Conservation (phyloP, 2,329 filamentous ascomycete genomes). For the Diplocarpon mali region DNA sequence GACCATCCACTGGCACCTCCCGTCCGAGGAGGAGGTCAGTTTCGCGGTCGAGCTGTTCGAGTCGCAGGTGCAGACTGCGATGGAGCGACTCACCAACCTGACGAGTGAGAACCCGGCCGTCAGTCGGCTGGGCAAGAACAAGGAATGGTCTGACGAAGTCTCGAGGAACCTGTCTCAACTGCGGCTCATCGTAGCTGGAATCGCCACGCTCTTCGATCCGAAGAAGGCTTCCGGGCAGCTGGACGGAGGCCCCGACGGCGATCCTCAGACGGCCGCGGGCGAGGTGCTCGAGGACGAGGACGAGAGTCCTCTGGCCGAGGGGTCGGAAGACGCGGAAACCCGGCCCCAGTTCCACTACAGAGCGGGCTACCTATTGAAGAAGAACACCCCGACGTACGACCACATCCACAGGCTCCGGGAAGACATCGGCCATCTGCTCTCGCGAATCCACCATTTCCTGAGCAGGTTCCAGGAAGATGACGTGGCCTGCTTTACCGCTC, state of each 20-base stretch:
- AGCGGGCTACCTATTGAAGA: constrained; percentile 69
- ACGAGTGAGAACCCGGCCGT: constrained; percentile 72
- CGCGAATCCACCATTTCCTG: constrained; percentile 76
- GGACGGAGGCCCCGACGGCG: constrained; percentile 33
- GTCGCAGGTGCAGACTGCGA: constrained; percentile 66
- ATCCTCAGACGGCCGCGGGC: constrained; percentile 34
- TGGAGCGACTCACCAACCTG: constrained; percentile 64
- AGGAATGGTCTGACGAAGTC: constrained; percentile 97
- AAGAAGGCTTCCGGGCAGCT: constrained; percentile 50
- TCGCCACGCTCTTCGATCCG: constrained; percentile 82
- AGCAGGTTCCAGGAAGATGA: constrained; percentile 83
- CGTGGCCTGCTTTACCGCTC: constrained; percentile 83
- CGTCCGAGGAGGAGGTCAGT: constrained; percentile 65
- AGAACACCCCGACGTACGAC: constrained; percentile 53
- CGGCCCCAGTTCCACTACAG: constrained; percentile 82
- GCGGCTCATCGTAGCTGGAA: constrained; percentile 78
- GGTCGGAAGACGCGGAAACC: constrained; percentile 69
- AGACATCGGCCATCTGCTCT: constrained; percentile 67
- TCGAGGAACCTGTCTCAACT: constrained; percentile 81
- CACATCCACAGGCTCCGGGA: constrained; percentile 74
- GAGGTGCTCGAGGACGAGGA: constrained; percentile 41
- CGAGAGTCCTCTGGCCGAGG: constrained; percentile 46
- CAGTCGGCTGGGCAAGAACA: constrained; percentile 87
- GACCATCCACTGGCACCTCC: constrained; percentile 84
- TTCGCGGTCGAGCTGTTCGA: constrained; percentile 88